Percentiles rank a stretch among this genome's conserved stretches.
Conservation (phyloP, 1,284 basidiomycete genomes). For the Kalmanozyma brasiliensis region DNA sequence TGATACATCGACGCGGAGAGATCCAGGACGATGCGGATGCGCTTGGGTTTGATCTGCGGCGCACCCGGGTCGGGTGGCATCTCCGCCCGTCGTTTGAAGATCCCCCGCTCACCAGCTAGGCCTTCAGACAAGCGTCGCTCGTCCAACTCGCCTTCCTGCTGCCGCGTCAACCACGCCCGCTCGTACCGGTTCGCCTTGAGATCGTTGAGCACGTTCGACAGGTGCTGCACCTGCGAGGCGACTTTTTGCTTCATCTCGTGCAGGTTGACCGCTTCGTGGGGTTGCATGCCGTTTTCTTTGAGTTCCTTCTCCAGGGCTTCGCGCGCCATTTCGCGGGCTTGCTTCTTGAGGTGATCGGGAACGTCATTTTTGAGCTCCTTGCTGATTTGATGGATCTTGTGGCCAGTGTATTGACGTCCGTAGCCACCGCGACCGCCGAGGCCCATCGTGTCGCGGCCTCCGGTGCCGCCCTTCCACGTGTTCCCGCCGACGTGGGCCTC, state of each 20-base stretch:
- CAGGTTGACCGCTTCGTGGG: constrained; percentile 64
- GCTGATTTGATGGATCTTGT: constrained; percentile 66
- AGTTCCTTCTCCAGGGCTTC: constrained; percentile 67
- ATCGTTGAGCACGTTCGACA: constrained; percentile 61
- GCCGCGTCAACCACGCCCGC: constrained; percentile 67
- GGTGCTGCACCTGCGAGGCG: constrained; percentile 58
- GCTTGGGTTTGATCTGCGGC: constrained; percentile 68
- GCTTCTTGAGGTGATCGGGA: constrained; percentile 65
- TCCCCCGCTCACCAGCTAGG: constrained; percentile 67
- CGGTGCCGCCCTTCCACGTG: constrained; percentile 68
- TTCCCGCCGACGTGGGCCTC: constrained; percentile 68
- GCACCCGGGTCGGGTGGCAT: constrained; percentile 65
- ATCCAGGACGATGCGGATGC: constrained; percentile 68
- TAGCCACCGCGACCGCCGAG: constrained; percentile 66
- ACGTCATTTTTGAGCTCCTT: constrained; percentile 67
- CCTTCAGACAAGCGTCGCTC: constrained; percentile 67
- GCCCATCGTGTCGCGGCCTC: constrained; percentile 67
- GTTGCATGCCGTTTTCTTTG: constrained; percentile 63
- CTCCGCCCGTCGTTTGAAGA: constrained; percentile 66
- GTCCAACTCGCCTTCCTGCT: constrained; percentile 69
- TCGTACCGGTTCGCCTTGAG: constrained; percentile 68
- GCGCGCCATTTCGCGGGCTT: constrained; percentile 68
- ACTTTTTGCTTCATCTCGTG: constrained; percentile 62
- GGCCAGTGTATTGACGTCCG: constrained; percentile 62
- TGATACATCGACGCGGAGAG: constrained; percentile 64